These are phyloP conservation scores for Macrolepiota fuliginosa DNA, from an alignment of 768 basidiomycete species.

Conservation along the genomic window DNA sequence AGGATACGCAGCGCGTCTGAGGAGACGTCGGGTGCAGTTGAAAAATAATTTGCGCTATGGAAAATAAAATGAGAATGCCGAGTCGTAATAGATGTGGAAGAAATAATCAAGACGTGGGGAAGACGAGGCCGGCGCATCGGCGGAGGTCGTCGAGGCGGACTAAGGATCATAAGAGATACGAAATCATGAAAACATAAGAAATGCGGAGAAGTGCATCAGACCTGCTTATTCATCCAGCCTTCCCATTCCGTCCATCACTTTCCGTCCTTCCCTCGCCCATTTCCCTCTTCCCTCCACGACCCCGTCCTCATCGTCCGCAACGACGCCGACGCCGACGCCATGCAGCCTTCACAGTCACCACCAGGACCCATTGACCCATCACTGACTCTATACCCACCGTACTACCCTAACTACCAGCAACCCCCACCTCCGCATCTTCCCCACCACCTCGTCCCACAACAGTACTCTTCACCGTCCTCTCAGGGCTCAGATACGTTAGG, in stretches of 20 bases:
- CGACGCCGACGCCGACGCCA: conserved; percentile 44
- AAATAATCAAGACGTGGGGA: background rate
- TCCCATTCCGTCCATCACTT: conserved; percentile 25
- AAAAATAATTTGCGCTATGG: background rate
- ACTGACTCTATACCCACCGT: conserved; percentile 62
- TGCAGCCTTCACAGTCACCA: conserved; percentile 57
- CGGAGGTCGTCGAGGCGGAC: no score
- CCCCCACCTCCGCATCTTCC: conserved; percentile 43
- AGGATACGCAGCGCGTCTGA: background rate
- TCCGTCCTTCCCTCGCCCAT: conserved; percentile 16
- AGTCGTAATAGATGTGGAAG: background rate
- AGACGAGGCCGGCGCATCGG: no score
- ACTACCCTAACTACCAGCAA: conserved; percentile 58
- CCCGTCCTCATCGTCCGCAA: conserved; percentile 30
- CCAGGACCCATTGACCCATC: conserved; percentile 70
- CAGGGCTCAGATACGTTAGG: conserved; percentile 76
- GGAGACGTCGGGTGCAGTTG: background rate
- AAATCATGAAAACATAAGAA: background rate
- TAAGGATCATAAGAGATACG: background rate
- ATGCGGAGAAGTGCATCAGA: conserved; percentile 19
- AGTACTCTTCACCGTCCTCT: conserved; percentile 76
- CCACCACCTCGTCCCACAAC: conserved; percentile 53
- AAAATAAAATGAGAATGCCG: background rate
- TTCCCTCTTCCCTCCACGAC: conserved; percentile 26
- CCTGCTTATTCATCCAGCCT: conserved; percentile 36